A percentile compares a stretch with the other conserved stretches of the same genome.
phyloP scores from a whole-genome alignment of 2,329 filamentous ascomycete species.

The Epichloe baconii region DNA sequence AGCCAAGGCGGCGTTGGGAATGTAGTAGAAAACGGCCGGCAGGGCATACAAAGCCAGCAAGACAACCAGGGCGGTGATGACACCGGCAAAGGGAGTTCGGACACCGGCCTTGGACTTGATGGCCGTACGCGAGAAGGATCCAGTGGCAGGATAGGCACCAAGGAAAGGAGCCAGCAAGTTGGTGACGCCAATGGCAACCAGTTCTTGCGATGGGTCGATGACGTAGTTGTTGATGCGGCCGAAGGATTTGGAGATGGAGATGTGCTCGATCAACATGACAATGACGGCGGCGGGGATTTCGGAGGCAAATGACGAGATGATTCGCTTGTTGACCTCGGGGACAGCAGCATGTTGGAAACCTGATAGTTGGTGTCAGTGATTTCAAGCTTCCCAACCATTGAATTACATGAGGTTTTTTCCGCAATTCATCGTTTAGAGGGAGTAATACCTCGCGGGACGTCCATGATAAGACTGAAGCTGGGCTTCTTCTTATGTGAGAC shows the following conservation, averaged over 20 bases:
- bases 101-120: constrained; percentile 94
- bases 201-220: constrained; percentile 67
- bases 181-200: constrained; percentile 63
- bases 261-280: constrained; percentile 68
- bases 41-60: constrained; percentile 75
- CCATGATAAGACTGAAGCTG: constrained; percentile 50
- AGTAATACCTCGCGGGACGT: constrained; percentile 51
- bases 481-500: constrained; percentile 42
- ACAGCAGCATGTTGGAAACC: constrained; percentile 59
- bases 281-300: constrained; percentile 64
- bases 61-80: constrained; percentile 72
- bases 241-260: constrained; percentile 73
- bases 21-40: constrained; percentile 77
- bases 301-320: constrained; percentile 49
- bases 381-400: neutral
- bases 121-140: constrained; percentile 80
- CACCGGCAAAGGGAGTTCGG: constrained; percentile 71
- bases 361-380: constrained; percentile 11
- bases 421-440: neutral
- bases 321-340: constrained; percentile 44
- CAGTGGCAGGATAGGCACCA: constrained; percentile 74
- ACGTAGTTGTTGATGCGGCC: constrained; percentile 70
- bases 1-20: constrained; percentile 61
- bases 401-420: neutral
- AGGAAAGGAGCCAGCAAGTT: constrained; percentile 69